These are phyloP conservation scores for Nemania sp. DNA, from an alignment of 2,329 filamentous ascomycete species.

Conservation along the genomic window DNA sequence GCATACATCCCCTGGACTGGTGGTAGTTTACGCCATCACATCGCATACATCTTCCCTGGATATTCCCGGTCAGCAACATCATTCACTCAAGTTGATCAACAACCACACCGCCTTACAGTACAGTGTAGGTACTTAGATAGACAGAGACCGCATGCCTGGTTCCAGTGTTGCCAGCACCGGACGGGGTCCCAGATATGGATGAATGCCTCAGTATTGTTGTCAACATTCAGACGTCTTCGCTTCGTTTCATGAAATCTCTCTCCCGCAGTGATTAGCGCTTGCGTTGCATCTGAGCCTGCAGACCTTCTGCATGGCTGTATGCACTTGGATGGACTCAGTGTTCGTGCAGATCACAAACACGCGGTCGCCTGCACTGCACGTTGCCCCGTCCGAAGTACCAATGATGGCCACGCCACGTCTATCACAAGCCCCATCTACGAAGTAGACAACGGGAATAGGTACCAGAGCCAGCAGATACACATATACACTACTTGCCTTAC, in stretches of 20 bases:
- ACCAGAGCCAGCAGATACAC: no score
- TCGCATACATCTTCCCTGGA: background rate
- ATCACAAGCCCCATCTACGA: no score
- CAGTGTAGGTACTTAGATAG: no score
- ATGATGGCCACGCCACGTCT: background rate
- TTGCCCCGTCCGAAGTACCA: background rate
- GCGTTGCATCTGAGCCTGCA: slow-evolving; percentile 10
- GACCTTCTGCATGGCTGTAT: background rate
- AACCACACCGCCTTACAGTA: no score
- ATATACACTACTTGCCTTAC: background rate
- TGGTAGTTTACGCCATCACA: background rate
- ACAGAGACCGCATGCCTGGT: no score
- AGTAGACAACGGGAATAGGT: no score
- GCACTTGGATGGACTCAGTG: slow-evolving; percentile 4
- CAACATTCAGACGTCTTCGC: background rate
- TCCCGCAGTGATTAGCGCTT: background rate
- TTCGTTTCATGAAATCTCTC: slow-evolving; percentile 15
- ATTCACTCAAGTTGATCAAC: no score
- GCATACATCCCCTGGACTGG: background rate
- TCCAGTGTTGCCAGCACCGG: no score
- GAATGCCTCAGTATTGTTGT: no score
- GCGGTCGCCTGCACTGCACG: slow-evolving; percentile 10
- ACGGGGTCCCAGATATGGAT: background rate
- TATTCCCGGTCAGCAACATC: background rate
- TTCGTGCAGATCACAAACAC: slow-evolving; percentile 2